Base-by-base conservation (phyloP, 352 stramenopile genomes). In the Pythium plurisporium region DNA sequence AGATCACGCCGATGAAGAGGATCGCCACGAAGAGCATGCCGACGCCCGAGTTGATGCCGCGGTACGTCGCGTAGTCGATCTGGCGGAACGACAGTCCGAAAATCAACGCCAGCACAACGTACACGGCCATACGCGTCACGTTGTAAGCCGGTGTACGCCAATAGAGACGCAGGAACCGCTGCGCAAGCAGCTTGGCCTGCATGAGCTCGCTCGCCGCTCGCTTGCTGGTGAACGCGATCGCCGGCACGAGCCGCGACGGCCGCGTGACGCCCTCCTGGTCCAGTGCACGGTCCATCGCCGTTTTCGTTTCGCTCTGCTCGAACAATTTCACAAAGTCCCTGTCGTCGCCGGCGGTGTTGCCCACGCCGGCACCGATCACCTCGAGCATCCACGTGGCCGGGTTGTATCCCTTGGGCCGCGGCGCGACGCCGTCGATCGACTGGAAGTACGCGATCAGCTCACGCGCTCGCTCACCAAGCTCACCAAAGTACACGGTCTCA, bases 351-450 rank as follows among this genome's bases (percentile, higher is more conserved):
- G 23, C 64, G 72, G 23, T 74, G 49, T 44, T 53, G 31, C 30
- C 46, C 65, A 79, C 47, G 85, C 76, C 26, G 96, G 65, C 85
- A 96, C 95, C n/a, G n/a, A n/a, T n/a, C n/a, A n/a, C n/a, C n/a
- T n/a, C n/a, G n/a, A n/a, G n/a, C n/a, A n/a, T n/a, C n/a, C 40
- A 97, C 25, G 88, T 91, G 10, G 86, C 85, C 17, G 89, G 87
- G 47, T 97, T 97, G 58, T 91, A 83, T 29, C 74, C 70, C 34
- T n/a, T 31, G 19, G 45, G 48, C 34, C 40, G 46, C 2, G 70
- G 65, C 9, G 55, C 51, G 25, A 79, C 72, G 50, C 73, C 74
- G 15, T 89, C 74, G 46, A 95, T 84, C 26, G 77, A 75, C 41
- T 96, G 20, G n/a, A 46, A 46, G 40, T 46, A 86, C 20, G 69